These are phyloP conservation scores for Tympanopsis confertula DNA, from an alignment of 2,329 filamentous ascomycete species.

Conservation along the genomic window DNA sequence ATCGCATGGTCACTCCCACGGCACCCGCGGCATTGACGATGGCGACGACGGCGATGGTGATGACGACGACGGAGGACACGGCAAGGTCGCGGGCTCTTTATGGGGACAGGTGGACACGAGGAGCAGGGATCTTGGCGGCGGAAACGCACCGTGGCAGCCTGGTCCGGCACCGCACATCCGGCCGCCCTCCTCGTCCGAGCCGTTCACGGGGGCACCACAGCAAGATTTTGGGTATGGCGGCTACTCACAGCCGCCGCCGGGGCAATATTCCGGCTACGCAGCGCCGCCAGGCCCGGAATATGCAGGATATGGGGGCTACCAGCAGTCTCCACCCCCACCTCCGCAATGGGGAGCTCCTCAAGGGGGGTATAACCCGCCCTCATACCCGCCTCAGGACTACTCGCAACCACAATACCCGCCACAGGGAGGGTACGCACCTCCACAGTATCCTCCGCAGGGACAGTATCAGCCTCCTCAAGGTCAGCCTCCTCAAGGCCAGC, in stretches of 20 bases:
- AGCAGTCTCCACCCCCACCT: neutral
- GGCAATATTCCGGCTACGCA: no score
- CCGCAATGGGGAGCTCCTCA: neutral
- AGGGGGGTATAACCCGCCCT: no score
- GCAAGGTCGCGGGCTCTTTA: constrained; percentile 16
- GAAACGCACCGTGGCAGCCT: no score
- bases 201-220: neutral
- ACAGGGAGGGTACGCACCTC: neutral
- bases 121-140: no score
- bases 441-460: neutral
- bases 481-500: no score
- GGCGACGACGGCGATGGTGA: constrained; percentile 16
- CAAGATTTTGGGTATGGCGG: neutral
- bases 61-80: constrained; percentile 26
- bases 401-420: neutral
- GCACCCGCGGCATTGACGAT: constrained; percentile 10
- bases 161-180: neutral
- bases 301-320: no score
- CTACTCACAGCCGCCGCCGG: neutral
- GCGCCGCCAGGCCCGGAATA: neutral
- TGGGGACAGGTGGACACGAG: constrained; percentile 17
- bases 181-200: neutral
- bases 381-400: neutral
- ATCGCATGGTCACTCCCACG: constrained; percentile 13
- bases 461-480: no score